Evolutionary conservation across 768 basidiomycete genomes (phyloP), one percentile per base, ranked within the genome.

Genomic region (Postia placenta): DNA sequence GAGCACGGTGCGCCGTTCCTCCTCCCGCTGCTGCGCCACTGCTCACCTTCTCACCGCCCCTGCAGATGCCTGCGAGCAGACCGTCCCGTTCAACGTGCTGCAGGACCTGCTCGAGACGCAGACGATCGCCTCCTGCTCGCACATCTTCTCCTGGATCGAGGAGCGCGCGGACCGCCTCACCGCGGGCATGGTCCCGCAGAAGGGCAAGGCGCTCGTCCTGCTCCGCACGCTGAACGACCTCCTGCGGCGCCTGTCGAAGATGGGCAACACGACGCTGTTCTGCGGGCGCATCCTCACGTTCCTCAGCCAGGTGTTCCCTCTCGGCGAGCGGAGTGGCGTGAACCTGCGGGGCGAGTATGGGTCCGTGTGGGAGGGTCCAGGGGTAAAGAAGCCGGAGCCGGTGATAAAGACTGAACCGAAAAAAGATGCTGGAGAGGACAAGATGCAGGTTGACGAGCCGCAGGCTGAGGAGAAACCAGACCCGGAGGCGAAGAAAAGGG

Each of bases 111-210:
- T 94, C 44, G 92, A 94, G 64, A 82, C 80, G 0, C 89, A 92
- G 54, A 92, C 92, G 5, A 86, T 94, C 53, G 65, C 72, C 1
- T 91, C 88, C 15, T 93, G 92, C 61, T 88, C 88, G 9, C 83
- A 87, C 54, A 80, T 94, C 20, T 92, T 93, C 68, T 83, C 83
- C 3, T 94, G 90, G 87, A 85, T 93, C 42, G 91, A 94, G 68
- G 65, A 65, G 49, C 81, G 87, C 23, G 78, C 83, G 0, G 66
- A 72, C 14, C 75, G 85, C 14, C 73, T 93, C 30, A 93, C 88
- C 0, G 74, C 80, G 51, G 83, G 78, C 43, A 82, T 92, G 80
- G 77, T 85, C 4, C 89, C 90, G 1, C 82, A 87, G 67, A 91
- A 91, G 66, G 89, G 87, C 51, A 92, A 92, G 63, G 90, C 91